These are phyloP conservation scores for Massariosphaeria phaeospora DNA, from an alignment of 495 filamentous ascomycete genomes.

Conservation along the genomic window DNA sequence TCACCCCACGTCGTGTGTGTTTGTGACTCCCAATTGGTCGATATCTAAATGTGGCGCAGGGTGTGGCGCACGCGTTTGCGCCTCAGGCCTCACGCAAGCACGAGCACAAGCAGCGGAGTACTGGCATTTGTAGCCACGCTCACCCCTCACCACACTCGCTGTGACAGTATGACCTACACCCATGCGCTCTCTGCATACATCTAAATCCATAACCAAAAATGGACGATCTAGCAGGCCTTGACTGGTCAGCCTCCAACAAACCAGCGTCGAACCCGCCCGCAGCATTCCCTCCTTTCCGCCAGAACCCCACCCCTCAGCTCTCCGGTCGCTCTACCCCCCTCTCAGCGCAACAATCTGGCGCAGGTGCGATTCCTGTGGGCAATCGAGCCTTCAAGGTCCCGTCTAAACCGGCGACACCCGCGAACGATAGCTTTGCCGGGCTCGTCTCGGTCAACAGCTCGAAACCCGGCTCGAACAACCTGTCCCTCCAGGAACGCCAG, in stretches of 20 bases:
- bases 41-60: too few species aligned
- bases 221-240: conserved; percentile 57
- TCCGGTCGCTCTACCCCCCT: conserved; percentile 68
- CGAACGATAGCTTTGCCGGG: conserved; percentile 82
- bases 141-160: not conserved
- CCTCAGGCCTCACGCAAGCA: not conserved
- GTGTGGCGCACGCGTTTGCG: too few species aligned
- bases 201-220: conserved; percentile 37
- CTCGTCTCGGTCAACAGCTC: conserved; percentile 70
- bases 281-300: conserved; percentile 57
- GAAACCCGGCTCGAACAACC: conserved; percentile 59
- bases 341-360: conserved; percentile 47
- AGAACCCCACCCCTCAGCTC: conserved; percentile 51
- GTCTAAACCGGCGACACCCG: conserved; percentile 57
- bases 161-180: not conserved
- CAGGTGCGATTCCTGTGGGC: conserved; percentile 29
- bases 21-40: too few species aligned
- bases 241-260: conserved; percentile 46
- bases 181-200: not conserved
- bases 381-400: conserved; percentile 34
- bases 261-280: conserved; percentile 51
- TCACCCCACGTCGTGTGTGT: too few species aligned
- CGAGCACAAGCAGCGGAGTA: too few species aligned
- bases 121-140: too few species aligned
- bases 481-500: conserved; percentile 81